Base-by-base conservation (phyloP, 2,329 filamentous ascomycete genomes). In the Diaporthe caulivora region DNA sequence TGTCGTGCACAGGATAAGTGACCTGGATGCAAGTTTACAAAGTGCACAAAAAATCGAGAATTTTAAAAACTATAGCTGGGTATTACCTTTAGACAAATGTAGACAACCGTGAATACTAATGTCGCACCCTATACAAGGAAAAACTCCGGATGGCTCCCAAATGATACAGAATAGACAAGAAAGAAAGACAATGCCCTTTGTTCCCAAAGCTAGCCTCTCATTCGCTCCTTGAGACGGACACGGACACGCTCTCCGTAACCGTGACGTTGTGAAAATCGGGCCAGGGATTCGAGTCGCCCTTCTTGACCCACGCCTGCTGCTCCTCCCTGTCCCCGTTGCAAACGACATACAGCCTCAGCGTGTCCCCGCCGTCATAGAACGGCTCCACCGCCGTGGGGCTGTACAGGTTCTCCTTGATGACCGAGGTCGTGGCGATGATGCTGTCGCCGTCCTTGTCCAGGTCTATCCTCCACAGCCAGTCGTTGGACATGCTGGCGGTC, bases 261-360 rank as follows among this genome's bases (percentile, higher is more conserved):
- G 31, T 71, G 55, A 71, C 57, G 40, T 71, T 54, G 1, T 54
- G 34, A 7, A 71, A 71, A 15, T 62, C 69, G 2, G 44, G 29
- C 69, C 69, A 71, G 15, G 69, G 69, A 11, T 62, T 34, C 34
- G 49, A 54, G 69, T 31, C 69, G 2, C n/a, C 69, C 44, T 54
- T 62, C 55, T 54, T 71, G 47, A 71, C 62, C 69, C 69, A 71
- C 24, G 44, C 55, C 55, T 62, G 34, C 37, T 71, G 31, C 24
- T 71, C 58, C 24, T 62, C 69, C 44, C 69, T 62, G 34, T 71
- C 55, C 3, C 69, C 69, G n/a, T 71, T 71, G 54, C 69, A 71
- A 8, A 71, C 69, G 53, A 71, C 69, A 18, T 71, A 71, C 55
- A 71, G 49, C 42, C 8, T 29, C 7, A 53, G 31, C 55, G 10